Conservation (phyloP, 2,329 filamentous ascomycete species). For the Pleomassaria siparia region DNA sequence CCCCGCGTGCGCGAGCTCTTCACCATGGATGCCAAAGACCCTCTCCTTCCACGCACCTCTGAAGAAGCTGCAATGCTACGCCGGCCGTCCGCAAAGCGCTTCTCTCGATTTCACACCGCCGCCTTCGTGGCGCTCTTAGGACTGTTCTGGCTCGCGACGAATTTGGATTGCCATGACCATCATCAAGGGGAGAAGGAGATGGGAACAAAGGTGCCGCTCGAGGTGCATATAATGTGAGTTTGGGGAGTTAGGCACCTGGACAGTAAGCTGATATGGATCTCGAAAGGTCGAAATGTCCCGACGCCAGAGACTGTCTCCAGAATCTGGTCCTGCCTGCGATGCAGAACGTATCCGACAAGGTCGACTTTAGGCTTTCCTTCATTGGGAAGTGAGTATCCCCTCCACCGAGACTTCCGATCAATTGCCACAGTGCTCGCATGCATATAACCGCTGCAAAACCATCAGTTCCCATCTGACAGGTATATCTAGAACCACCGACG, state of each 20-base stretch:
- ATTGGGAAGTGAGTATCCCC: conserved; percentile 71
- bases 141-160: conserved; percentile 34
- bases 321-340: conserved; percentile 83
- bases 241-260: neutral
- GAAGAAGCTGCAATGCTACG: conserved; percentile 18
- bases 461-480: neutral
- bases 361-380: conserved; percentile 88
- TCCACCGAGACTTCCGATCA: neutral
- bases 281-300: conserved; percentile 73
- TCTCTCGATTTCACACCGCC: conserved; percentile 26
- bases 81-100: conserved; percentile 18
- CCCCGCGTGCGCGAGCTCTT: conserved; percentile 2
- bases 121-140: conserved; percentile 29
- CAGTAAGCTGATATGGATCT: neutral
- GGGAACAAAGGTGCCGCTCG: conserved; percentile 66
- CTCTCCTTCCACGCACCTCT: conserved; percentile 31
- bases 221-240: conserved; percentile 82
- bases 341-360: conserved; percentile 77
- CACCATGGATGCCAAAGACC: conserved; percentile 30
- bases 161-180: conserved; percentile 25
- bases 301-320: conserved; percentile 80
- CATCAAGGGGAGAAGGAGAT: conserved; percentile 19
- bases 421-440: neutral
- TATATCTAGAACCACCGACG: conserved; percentile 58
- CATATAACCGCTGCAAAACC: conserved; percentile 6